Base-by-base conservation (phyloP, 2,329 filamentous ascomycete genomes). In the Fusarium mexicanum region DNA sequence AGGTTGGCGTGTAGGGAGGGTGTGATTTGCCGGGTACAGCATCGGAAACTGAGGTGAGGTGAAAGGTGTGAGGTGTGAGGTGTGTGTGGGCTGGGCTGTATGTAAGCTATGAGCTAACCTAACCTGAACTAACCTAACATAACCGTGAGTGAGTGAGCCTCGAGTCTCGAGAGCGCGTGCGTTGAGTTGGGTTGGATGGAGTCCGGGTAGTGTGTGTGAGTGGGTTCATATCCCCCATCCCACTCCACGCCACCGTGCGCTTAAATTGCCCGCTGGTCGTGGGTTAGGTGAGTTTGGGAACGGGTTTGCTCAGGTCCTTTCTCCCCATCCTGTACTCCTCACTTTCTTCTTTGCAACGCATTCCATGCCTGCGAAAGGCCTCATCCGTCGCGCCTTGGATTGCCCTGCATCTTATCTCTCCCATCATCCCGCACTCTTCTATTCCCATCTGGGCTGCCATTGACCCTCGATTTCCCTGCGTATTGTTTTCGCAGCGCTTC, bases 221-320 rank as follows among this genome's bases (percentile, higher is more conserved):
- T 78, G 75, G 75, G 73, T 73, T 77, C 76, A 76, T 68, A 74
- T 74, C 71, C 74, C 57, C 63, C 65, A 67, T 67, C 50, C 46
- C 65, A 53, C 65, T 68, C 53, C 65, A 68, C 65, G 63, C 65
- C 65, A 47, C 63, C 65, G 65, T 68, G 65, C 53, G 29, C 35
- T 67, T 68, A 68, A 68, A 67, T 67, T 68, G 63, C 65, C 65
- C 65, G 65, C 65, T 68, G 57, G 63, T 81, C 79, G 79, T 85
- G 83, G 83, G 83, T 85, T 77, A 85, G 83, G 83, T 79, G 78
- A 85, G 83, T 85, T 84, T 80, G 41, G 41, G 48, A 74, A 74
- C 65, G 75, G 78, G 79, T 79, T 81, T 70, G 80, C 79, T 81
- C 79, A 83, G 80, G 80, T 83, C 79, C 78, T 82, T 83, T 79